Evolutionary conservation across 2,329 filamentous ascomycete genomes (phyloP).

Genomic region (Penicillium sp.): DNA sequence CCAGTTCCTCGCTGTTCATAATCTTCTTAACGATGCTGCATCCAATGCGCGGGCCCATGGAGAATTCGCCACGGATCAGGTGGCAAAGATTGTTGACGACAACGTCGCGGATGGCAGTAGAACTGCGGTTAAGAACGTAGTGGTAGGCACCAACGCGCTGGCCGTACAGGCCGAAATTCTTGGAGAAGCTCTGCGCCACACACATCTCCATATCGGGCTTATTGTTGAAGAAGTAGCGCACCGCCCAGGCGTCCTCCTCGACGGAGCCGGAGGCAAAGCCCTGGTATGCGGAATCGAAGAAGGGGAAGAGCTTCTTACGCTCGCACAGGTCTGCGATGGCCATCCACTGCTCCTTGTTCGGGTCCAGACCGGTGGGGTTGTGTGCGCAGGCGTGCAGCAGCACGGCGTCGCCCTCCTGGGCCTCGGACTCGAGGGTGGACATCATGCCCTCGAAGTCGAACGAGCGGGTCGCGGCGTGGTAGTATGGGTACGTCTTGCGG

Average conservation of each 20-base stretch:
- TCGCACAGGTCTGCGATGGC: slow-evolving; percentile 73
- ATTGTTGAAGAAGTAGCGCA: slow-evolving; percentile 85
- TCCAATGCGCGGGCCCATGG: slow-evolving; percentile 69
- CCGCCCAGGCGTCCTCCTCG: slow-evolving; percentile 75
- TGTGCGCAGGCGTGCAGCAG: slow-evolving; percentile 92
- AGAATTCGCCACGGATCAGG: slow-evolving; percentile 38
- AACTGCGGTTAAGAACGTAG: slow-evolving; percentile 36
- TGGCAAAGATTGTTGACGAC: slow-evolving; percentile 39
- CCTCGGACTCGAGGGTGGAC: slow-evolving; percentile 78
- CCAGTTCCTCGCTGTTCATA: slow-evolving; percentile 71
- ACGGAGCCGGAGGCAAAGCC: slow-evolving; percentile 91
- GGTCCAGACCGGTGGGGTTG: slow-evolving; percentile 95
- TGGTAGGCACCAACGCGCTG: slow-evolving; percentile 95
- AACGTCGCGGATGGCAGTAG: slow-evolving; percentile 26
- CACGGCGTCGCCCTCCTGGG: slow-evolving; percentile 74
- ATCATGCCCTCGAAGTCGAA: slow-evolving; percentile 56
- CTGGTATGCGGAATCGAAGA: slow-evolving; percentile 97
- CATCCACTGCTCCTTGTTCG: slow-evolving; percentile 87
- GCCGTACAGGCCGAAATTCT: slow-evolving; percentile 77
- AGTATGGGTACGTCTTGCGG: slow-evolving; percentile 85
- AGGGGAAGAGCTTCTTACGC: slow-evolving; percentile 82
- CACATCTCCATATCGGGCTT: slow-evolving; percentile 62
- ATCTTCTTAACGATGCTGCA: slow-evolving; percentile 77
- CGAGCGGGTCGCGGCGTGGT: slow-evolving; percentile 57
- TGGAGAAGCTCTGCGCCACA: slow-evolving; percentile 57